A percentile compares a stretch with the other conserved stretches of the same genome.
phyloP scores from a whole-genome alignment of 208 protist genomes.

The Trypanosoma theileri region DNA sequence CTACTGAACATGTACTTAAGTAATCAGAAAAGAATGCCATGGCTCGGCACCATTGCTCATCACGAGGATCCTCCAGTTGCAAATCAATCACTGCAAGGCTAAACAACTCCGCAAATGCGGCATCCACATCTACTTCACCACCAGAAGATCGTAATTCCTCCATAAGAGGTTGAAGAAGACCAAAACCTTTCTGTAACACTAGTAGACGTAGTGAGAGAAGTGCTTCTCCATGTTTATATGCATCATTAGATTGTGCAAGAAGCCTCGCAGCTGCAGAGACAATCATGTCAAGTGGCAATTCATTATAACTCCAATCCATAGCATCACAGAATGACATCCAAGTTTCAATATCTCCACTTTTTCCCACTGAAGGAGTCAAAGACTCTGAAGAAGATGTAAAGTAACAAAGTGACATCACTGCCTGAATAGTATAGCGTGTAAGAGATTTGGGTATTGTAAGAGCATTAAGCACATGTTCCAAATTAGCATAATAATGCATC shows the following conservation, averaged over 20 bases:
- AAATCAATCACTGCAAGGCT: constrained; percentile 74
- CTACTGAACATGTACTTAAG: constrained; percentile 24
- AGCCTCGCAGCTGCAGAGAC: constrained; percentile 29
- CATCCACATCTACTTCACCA: constrained; percentile 35
- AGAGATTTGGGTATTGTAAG: constrained; percentile 34
- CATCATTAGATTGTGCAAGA: constrained; percentile 25
- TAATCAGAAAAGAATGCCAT: constrained; percentile 52
- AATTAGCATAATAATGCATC: constrained; percentile 30
- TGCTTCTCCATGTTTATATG: constrained; percentile 39
- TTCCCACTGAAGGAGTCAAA: not conserved
- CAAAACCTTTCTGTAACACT: constrained; percentile 56
- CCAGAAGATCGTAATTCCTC: constrained; percentile 29
- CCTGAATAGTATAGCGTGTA: constrained; percentile 43
- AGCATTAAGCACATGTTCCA: constrained; percentile 18
- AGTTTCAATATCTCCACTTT: constrained; percentile 3
- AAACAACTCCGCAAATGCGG: constrained; percentile 59
- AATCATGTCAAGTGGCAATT: constrained; percentile 47
- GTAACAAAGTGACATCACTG: constrained; percentile 46
- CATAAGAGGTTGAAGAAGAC: constrained; percentile 48
- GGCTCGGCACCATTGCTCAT: constrained; percentile 43
- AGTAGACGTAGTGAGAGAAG: constrained; percentile 56
- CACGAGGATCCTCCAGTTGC: constrained; percentile 43
- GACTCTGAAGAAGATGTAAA: constrained; percentile 13
- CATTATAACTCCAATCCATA: constrained; percentile 60
- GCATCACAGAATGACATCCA: constrained; percentile 52